Evolutionary conservation across 2,329 filamentous ascomycete genomes (phyloP), one percentile per base, ranked within the genome.

Genomic region (Fusarium penzigii): DNA sequence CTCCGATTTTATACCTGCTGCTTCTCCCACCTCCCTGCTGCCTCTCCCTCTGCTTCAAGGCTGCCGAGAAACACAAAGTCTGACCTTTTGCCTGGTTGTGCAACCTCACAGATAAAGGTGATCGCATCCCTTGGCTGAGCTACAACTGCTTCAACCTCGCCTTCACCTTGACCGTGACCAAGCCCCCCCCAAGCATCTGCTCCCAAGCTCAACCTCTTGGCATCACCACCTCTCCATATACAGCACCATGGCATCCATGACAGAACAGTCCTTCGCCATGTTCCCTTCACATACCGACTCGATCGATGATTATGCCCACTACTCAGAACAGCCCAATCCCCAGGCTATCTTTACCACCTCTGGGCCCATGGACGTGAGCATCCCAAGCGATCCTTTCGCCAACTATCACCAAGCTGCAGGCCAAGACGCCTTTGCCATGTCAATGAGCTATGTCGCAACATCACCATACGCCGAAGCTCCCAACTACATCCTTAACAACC

Each of bases 281-380:
- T 68, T 68, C 52, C 50, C 57, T 56, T 59, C 62, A 48, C 63
- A 65, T 29, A 53, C 56, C 53, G 70, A 72, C 50, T 57, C 63
- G 43, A 53, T 58, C 44, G 69, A 74, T 55, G 74, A 78, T 56
- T 76, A 72, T 66, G 66, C 61, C 42, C 74, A 76, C 52, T 81
- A 80, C 65, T 73, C 78, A 44, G 75, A 80, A 40, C 70, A 75
- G 13, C 69, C 72, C 17, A 13, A 17, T 17, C 29, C 46, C 12
- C 75, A 75, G 29, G 54, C 61, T 60, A 57, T 68, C 39, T 70
- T 74, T 32, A 11, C 29, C 62, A 71, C 72, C 25, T 67, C 73
- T 13, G 69, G 73, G 6, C 66, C 72, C 42, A 75, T 83, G 67
- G 76, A 80, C 50, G 70, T 83, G 66, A 70, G 70, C 62, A 74